Evolutionary conservation across 176 grass and related monocot species (phyloP), one percentile per base, ranked within the genome.

Genomic region (Canna indica): DNA sequence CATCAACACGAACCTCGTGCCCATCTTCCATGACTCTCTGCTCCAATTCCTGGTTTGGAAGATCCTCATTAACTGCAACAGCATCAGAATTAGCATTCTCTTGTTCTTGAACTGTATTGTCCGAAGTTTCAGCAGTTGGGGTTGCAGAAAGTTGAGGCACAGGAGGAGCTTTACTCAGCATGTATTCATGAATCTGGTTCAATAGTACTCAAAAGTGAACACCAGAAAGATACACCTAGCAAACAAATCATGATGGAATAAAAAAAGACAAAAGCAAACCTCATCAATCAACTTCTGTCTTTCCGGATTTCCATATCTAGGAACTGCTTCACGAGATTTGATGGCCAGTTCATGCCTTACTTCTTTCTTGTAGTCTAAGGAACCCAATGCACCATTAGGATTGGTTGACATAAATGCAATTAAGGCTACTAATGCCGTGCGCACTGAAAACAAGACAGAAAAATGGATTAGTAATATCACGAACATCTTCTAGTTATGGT

Each of bases 401-500:
- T 91, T 96, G 47, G 94, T 85, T 68, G 94, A 90, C 90, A 99
- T 99, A 77, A 99, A 99, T 3, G 94, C 94, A 85, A 99, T 82
- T 73, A 99, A 74, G 13, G 94, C 94, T 67, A 99, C 94, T 53
- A 99, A 80, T 14, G 94, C 94, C 57, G 94, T 99, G 59, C 90
- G 89, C 9, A 99, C 94, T 99, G 82, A 32, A 75, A 78, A 27
- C 65, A 44, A 28, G 57, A 75, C 24, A 13, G 25, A 60, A 75
- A 61, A 77, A 1, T 53, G 9, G 7, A 47, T 25, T 32, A 41
- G 20, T n/a, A 32, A 30, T 63, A 76, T 60, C 57, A 52, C 45
- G n/a, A 54, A 25, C 35, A 33, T 25, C 16, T 44, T 67, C 30
- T n/a, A 59, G 8, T 68, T 16, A 57, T 36, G 22, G 10, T 12